A percentile compares a stretch with the other conserved stretches of the same genome.
Conservation (phyloP, 192 early-diverging fungal species). For the Coemansia sp. region DNA sequence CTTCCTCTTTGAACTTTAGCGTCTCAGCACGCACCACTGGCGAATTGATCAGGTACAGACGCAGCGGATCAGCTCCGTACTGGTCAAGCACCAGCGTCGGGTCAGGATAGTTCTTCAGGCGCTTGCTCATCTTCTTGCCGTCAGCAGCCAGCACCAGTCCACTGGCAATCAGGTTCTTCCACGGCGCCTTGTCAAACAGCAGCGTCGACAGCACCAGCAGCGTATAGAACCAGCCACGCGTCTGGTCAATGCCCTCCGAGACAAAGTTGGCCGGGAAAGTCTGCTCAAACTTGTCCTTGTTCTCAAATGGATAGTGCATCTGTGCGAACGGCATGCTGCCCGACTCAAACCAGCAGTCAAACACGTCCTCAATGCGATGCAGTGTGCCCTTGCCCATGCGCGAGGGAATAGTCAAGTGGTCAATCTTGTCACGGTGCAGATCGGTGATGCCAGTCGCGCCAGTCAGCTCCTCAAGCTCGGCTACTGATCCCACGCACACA, state of each 20-base stretch:
- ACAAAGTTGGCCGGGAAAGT: constrained; percentile 99
- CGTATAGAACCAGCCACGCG: constrained; percentile 99
- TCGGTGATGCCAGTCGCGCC: constrained; percentile 85
- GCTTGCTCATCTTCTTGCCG: constrained; percentile 99
- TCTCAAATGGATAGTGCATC: constrained; percentile 99
- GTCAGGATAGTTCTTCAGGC: constrained; percentile 98
- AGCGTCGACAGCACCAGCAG: constrained; percentile 95
- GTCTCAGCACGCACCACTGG: constrained; percentile 96
- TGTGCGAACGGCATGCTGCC: constrained; percentile 99
- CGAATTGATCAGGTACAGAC: constrained; percentile 96
- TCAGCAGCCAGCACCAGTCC: constrained; percentile 95
- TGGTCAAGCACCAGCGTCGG: constrained; percentile 76
- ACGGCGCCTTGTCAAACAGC: constrained; percentile 91
- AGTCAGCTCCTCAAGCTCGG: constrained; percentile 84
- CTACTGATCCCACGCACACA: constrained; percentile 87
- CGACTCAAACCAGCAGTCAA: constrained; percentile 99
- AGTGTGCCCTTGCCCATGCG: constrained; percentile 81
- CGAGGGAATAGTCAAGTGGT: constrained; percentile 95
- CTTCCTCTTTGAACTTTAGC: constrained; percentile 93
- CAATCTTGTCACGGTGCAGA: constrained; percentile 95
- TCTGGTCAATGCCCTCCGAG: constrained; percentile 99
- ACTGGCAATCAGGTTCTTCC: constrained; percentile 97
- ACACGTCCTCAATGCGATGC: constrained; percentile 89
- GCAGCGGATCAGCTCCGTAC: constrained; percentile 93
- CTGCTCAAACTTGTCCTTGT: constrained; percentile 78